Conservation (phyloP, 2,329 filamentous ascomycete genomes). For the Stemphylium lycopersici region DNA sequence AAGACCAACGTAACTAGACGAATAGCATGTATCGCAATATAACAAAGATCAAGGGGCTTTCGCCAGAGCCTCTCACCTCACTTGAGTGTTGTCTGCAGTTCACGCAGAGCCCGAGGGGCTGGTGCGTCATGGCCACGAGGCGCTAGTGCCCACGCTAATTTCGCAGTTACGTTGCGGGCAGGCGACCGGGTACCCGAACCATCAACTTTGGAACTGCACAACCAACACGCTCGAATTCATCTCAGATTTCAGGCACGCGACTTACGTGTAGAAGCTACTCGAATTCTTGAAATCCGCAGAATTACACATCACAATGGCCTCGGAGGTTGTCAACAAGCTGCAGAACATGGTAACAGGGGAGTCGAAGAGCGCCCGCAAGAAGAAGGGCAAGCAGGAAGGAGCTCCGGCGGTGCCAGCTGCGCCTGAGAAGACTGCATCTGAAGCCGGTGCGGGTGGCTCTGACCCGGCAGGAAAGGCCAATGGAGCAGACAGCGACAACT, state of each 20-base stretch:
- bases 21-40: too few relatives aligned
- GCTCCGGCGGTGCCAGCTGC: slow-evolving; percentile 53
- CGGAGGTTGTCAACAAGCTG: slow-evolving; percentile 68
- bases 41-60: background rate
- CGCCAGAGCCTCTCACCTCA: background rate
- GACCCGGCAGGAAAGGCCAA: slow-evolving; percentile 54
- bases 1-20: too few relatives aligned
- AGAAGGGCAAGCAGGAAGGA: slow-evolving; percentile 55
- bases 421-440: slow-evolving; percentile 43
- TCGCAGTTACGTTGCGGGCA: slow-evolving; percentile 18
- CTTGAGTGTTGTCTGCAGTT: background rate
- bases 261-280: slow-evolving; percentile 20
- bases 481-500: slow-evolving; percentile 71
- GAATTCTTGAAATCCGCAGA: slow-evolving; percentile 13
- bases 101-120: background rate
- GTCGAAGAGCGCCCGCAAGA: slow-evolving; percentile 61
- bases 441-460: slow-evolving; percentile 38
- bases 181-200: slow-evolving; percentile 17
- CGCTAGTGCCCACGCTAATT: slow-evolving; percentile 21
- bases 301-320: slow-evolving; percentile 41
- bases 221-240: slow-evolving; percentile 9
- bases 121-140: slow-evolving; percentile 17
- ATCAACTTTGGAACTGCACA: slow-evolving; percentile 17
- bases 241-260: slow-evolving; percentile 17
- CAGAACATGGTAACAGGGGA: slow-evolving; percentile 63